These are phyloP conservation scores for Kwoniella botswanensis DNA, from an alignment of 768 basidiomycete species.

Conservation along the genomic window DNA sequence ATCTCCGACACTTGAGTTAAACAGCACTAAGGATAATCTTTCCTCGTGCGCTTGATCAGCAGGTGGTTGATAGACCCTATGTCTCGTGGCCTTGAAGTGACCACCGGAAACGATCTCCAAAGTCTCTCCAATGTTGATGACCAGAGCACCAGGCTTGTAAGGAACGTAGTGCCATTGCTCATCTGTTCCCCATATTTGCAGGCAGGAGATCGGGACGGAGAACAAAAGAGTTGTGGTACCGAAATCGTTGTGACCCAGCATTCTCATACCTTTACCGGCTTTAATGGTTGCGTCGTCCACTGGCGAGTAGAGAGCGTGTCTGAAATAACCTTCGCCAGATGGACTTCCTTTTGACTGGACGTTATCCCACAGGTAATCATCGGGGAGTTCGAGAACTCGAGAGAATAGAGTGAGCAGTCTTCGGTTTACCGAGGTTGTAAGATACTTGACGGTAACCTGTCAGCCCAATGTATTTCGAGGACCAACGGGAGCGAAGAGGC, in stretches of 20 bases:
- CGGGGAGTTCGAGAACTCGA: slow-evolving; percentile 38
- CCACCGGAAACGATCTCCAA: slow-evolving; percentile 42
- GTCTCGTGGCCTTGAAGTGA: slow-evolving; percentile 48
- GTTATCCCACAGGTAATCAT: slow-evolving; percentile 38
- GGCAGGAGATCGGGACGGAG: slow-evolving; percentile 33
- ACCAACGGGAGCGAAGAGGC: not conserved
- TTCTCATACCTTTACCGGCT: slow-evolving; percentile 28
- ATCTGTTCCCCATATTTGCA: slow-evolving; percentile 35
- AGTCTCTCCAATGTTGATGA: slow-evolving; percentile 41
- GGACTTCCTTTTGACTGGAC: slow-evolving; percentile 38
- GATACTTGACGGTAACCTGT: not conserved
- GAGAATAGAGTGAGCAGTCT: slow-evolving; percentile 35
- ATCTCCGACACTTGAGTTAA: slow-evolving; percentile 36
- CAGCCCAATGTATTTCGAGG: not conserved
- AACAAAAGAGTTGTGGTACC: slow-evolving; percentile 29
- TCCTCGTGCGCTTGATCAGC: slow-evolving; percentile 31
- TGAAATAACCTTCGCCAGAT: slow-evolving; percentile 35
- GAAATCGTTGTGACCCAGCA: slow-evolving; percentile 41
- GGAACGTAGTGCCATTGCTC: slow-evolving; percentile 39
- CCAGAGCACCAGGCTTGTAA: slow-evolving; percentile 31
- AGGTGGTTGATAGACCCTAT: slow-evolving; percentile 40
- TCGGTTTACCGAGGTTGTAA: slow-evolving; percentile 38
- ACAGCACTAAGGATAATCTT: slow-evolving; percentile 39
- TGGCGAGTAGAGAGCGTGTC: slow-evolving; percentile 31
- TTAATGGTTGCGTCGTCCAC: slow-evolving; percentile 8